phyloP scores from a whole-genome alignment of 1,284 basidiomycete species.

The Melampsora occidentalis region DNA sequence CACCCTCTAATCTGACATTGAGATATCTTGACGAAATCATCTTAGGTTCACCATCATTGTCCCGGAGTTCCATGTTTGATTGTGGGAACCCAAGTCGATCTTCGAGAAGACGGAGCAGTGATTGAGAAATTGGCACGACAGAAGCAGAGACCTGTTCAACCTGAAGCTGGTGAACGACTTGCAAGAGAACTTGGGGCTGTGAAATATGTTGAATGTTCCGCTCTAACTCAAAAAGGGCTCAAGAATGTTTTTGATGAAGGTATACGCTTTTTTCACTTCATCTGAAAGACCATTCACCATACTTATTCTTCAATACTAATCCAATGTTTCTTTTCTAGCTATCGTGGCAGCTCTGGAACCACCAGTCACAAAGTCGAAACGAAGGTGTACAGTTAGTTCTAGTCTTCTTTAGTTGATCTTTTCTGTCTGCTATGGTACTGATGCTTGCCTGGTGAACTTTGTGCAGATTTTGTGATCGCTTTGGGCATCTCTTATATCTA shows the following conservation, averaged over 20 bases:
- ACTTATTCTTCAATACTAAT: not conserved
- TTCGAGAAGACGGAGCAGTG: constrained; percentile 88
- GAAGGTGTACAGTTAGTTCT: constrained; percentile 32
- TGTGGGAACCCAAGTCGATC: constrained; percentile 96
- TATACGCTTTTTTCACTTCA: not conserved
- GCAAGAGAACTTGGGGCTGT: constrained; percentile 94
- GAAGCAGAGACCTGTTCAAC: constrained; percentile 87
- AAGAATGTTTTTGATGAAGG: constrained; percentile 99
- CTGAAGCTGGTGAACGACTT: constrained; percentile 86
- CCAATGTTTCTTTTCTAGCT: constrained; percentile 1
- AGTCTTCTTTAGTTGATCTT: not conserved
- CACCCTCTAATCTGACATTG: not conserved
- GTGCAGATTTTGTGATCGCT: no score
- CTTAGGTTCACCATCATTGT: constrained; percentile 88
- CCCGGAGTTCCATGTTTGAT: constrained; percentile 99
- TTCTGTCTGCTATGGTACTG: not conserved
- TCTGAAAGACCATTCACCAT: not conserved
- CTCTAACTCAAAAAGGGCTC: constrained; percentile 95
- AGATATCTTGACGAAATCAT: not conserved
- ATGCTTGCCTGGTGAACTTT: no score
- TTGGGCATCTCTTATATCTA: no score
- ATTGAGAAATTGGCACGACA: constrained; percentile 92
- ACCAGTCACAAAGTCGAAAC: constrained; percentile 42
- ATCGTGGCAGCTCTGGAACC: constrained; percentile 43
- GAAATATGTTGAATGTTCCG: constrained; percentile 99